These are phyloP conservation scores for Artemisia argyi DNA, from an alignment of 129 eudicot species.

Conservation along the genomic window DNA sequence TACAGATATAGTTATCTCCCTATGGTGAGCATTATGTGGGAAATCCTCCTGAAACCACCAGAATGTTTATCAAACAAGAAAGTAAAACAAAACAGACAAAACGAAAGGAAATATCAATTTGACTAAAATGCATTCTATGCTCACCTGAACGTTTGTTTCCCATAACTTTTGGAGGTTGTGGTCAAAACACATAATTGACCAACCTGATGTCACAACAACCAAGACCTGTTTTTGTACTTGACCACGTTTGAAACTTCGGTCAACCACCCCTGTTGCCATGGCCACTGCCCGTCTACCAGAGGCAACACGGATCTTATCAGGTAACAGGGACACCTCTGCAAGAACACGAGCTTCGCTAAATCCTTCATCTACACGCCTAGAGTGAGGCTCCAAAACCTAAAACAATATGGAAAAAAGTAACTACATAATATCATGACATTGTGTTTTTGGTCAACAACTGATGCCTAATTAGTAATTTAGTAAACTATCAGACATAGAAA, in stretches of 20 bases:
- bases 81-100: not conserved
- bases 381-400: constrained; percentile 92
- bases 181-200: constrained; percentile 98
- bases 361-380: constrained; percentile 92
- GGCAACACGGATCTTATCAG: constrained; percentile 85
- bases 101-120: not conserved
- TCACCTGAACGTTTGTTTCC: constrained; percentile 89
- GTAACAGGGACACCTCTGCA: constrained; percentile 77
- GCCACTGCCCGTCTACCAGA: constrained; percentile 99
- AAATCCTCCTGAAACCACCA: constrained; percentile 66
- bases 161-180: constrained; percentile 93
- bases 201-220: constrained; percentile 95
- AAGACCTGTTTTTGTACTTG: constrained; percentile 87
- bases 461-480: not conserved
- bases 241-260: constrained; percentile 58
- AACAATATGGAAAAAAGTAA: constrained; percentile 14
- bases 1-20: constrained; percentile 84
- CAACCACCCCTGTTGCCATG: constrained; percentile 96
- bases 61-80: constrained; percentile 2
- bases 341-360: constrained; percentile 90
- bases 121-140: not conserved
- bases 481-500: not conserved
- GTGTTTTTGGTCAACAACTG: constrained; percentile 4
- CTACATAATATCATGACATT: constrained; percentile 1
- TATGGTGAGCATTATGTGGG: constrained; percentile 92